These are phyloP conservation scores for Suhomyces coccinellae DNA, from an alignment of 1,139 yeast genomes.

Conservation along the genomic window DNA sequence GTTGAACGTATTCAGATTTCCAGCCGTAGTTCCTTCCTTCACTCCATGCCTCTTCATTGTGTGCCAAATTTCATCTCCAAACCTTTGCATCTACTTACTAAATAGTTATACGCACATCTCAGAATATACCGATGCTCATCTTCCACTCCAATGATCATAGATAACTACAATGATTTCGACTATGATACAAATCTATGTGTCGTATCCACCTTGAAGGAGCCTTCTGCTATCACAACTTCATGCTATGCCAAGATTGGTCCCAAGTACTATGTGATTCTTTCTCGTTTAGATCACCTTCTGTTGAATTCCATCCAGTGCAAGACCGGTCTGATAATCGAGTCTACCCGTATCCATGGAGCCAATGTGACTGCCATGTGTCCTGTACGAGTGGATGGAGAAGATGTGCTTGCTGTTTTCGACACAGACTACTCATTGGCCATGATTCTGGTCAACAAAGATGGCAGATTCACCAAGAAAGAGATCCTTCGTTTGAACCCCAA, in stretches of 20 bases:
- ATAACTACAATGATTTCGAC: slow-evolving; percentile 7
- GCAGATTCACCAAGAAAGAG: slow-evolving; percentile 7
- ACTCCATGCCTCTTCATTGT: too few relatives aligned
- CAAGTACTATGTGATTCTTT: slow-evolving; percentile 2
- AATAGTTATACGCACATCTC: neutral
- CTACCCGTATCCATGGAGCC: slow-evolving; percentile 21
- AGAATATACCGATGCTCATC: too few relatives aligned
- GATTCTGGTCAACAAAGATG: slow-evolving; percentile 3
- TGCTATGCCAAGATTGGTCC: slow-evolving; percentile 2
- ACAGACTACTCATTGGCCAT: slow-evolving; percentile 11
- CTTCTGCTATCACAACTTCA: neutral
- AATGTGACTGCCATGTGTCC: slow-evolving; percentile 11
- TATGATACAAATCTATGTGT: slow-evolving; percentile 8
- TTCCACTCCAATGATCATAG: slow-evolving; percentile 4
- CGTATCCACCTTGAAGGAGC: slow-evolving; percentile 6
- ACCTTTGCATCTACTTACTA: too few relatives aligned
- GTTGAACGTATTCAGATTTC: too few relatives aligned
- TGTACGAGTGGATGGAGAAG: slow-evolving; percentile 4
- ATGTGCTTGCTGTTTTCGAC: slow-evolving; percentile 19
- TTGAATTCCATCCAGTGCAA: slow-evolving; percentile 17
- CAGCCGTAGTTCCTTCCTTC: too few relatives aligned
- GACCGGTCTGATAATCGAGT: slow-evolving; percentile 9
- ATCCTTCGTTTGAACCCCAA: slow-evolving; percentile 21
- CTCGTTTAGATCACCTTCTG: slow-evolving; percentile 14
- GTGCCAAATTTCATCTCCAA: too few relatives aligned